Conservation (phyloP, 2,329 filamentous ascomycete species). For the Chrysoporthe puriensis region DNA sequence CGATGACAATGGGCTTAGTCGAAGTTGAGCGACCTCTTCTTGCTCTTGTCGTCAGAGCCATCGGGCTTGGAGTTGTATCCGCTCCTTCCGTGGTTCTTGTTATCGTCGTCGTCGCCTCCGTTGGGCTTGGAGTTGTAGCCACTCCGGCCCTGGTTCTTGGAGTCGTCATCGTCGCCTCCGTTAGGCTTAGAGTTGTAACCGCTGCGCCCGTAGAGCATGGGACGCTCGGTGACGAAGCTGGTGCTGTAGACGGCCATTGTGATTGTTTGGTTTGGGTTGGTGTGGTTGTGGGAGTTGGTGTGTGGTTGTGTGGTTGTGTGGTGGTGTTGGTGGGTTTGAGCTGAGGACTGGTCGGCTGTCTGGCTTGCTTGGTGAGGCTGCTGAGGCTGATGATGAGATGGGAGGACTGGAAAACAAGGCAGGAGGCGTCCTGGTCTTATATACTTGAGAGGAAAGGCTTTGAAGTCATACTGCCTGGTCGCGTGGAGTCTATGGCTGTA, state of each 20-base stretch:
- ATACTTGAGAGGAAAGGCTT: conserved; percentile 29
- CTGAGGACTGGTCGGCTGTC: conserved; percentile 23
- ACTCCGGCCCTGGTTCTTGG: conserved; percentile 47
- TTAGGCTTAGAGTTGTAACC: conserved; percentile 46
- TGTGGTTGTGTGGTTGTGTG: conserved; percentile 18
- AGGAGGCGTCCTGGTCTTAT: conserved; percentile 32
- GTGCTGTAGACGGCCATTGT: conserved; percentile 44
- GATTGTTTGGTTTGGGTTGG: conserved; percentile 29
- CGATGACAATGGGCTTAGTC: conserved; percentile 28
- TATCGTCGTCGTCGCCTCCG: conserved; percentile 36
- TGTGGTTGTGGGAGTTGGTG: conserved; percentile 15
- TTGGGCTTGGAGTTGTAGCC: conserved; percentile 47
- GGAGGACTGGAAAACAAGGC: conserved; percentile 29
- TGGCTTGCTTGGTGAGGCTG: conserved; percentile 29
- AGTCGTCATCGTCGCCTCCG: conserved; percentile 37
- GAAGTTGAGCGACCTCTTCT: conserved; percentile 35
- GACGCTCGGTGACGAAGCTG: conserved; percentile 39
- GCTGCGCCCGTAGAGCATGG: conserved; percentile 46
- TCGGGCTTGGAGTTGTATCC: conserved; percentile 47
- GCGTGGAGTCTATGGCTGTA: conserved; percentile 3
- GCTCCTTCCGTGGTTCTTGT: conserved; percentile 47
- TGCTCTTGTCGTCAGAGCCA: conserved; percentile 34
- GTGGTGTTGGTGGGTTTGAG: conserved; percentile 7
- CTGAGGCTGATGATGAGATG: conserved; percentile 32
- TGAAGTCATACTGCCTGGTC: conserved; percentile 26